Evolutionary conservation across 140 eudicot genomes (phyloP), one percentile per base, ranked within the genome.

Genomic region (Bidens hawaiensis): DNA sequence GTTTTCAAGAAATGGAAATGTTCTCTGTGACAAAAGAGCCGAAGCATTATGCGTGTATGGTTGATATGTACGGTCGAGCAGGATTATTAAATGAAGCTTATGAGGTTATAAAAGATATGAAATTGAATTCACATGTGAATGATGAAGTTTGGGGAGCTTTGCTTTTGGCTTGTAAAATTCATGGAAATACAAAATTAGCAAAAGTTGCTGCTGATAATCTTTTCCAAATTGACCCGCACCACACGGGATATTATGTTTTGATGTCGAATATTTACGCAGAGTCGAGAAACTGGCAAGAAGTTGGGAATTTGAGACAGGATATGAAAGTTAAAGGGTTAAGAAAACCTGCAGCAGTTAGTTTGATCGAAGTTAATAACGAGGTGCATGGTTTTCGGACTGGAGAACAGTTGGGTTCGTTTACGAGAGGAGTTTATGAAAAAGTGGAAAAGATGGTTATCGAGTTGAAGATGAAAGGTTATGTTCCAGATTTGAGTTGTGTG

Each of bases 231-330:
- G 79, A 78, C 41, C 87, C 85, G 22, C 74, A 81, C 33, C 71
- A 78, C 68, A 76, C 81, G 0, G 93, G 85, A 65, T 76, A 81
- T 49, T 81, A 84, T 69, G 87, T 84, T 15, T 48, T 76, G 23
- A 67, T 84, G 71, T 81, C 93, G 7, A 84, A 81, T 61, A 75
- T 81, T 14, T 81, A 81, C 21, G 80, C 93, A 5, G 38, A 62
- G 57, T 75, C 84, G n/a, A 65, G 67, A 67, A 79, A 79, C 2
- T 70, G 78, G 84, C 64, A 75, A 53, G 70, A 79, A 58, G 81
- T 75, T 43, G 84, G 71, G 15, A 70, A 53, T 4, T 7, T 75
- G 12, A 70, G 84, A 75, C 33, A 19, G 34, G 60, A 64, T 50
- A 75, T 79, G 81, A 79, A 79, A 59, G 62, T 21, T 8, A 70